phyloP scores from a whole-genome alignment of 1,284 basidiomycete genomes.

The Baeospora myosura region DNA sequence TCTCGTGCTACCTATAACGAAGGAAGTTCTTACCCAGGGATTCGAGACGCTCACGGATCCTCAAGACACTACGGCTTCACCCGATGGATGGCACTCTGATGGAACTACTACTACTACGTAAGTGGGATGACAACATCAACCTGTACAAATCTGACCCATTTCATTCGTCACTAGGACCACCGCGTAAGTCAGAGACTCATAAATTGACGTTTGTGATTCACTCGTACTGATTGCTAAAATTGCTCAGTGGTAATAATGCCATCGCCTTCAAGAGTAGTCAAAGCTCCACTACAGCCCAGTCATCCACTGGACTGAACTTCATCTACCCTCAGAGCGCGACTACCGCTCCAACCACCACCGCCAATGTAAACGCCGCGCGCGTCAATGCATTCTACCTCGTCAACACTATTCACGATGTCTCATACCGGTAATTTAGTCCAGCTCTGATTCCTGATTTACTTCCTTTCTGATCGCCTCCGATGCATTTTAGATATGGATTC shows the following conservation, averaged over 20 bases:
- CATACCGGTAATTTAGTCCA: conserved; percentile 18
- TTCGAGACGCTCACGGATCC: conserved; percentile 35
- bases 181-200: background rate
- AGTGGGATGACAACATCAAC: background rate
- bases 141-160: background rate
- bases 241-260: conserved; percentile 11
- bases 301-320: conserved; percentile 10
- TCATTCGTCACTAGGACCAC: background rate
- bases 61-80: conserved; percentile 31
- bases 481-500: conserved; percentile 15
- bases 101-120: conserved; percentile 7
- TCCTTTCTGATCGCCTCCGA: background rate
- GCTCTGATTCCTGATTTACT: background rate
- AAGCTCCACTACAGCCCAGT: conserved; percentile 3
- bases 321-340: background rate
- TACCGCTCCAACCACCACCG: conserved; percentile 3
- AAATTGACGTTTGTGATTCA: background rate
- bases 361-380: conserved; percentile 26
- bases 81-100: conserved; percentile 42
- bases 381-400: conserved; percentile 30
- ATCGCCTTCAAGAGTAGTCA: conserved; percentile 7
- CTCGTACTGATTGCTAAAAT: background rate
- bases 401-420: conserved; percentile 28
- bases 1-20: conserved; percentile 34
- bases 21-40: conserved; percentile 30